Base-by-base conservation (phyloP, 768 basidiomycete species). In the Amanita pallidorosea region DNA sequence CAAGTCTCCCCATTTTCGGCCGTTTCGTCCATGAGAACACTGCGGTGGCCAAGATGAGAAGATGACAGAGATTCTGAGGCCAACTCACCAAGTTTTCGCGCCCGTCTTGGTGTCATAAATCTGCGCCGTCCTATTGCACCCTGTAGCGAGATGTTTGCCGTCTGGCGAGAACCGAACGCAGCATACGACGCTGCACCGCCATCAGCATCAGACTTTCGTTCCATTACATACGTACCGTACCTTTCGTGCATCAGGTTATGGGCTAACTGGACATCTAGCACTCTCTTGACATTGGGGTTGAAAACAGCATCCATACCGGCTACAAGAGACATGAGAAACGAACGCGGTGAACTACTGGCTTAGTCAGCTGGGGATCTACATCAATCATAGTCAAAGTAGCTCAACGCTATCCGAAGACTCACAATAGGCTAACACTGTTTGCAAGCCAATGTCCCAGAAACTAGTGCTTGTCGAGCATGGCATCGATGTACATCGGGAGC, bases 91-190 rank as follows among this genome's bases (percentile, higher is more conserved):
- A 27, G 84, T 84, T 69, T 89, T 91, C 0, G 61, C 64, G 7
- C 94, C 94, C 0, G 87, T 85, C 67, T 87, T 87, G 22, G 86
- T 87, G 63, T 97, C 91, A 63, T 88, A 97, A 51, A 98, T 92
- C 65, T 96, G 93, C 17, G 93, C 91, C 0, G 91, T 90, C 37
- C 90, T 77, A 68, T 98, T 98, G 68, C 93, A 98, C 12, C 94
- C 95, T 9, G 94, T 96, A 23, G 94, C 95, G 40, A 98, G 76
- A 58, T 74, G 88, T 64, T 88, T 90, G 17, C 95, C 95, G 62
- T 98, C 93, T 22, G 85, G 81, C 12, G 92, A 95, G 67, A 98
- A 96, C 50, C 86, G 80, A 6, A 97, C 93, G 62, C 93, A 97
- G 65, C 95, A 98, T 3, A 77, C 76, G 8, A 76, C 74, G 57